These are phyloP conservation scores for Ecytonucleospora hepatopenaei DNA, from an alignment of 371 early-diverging fungal species.

Conservation along the genomic window DNA sequence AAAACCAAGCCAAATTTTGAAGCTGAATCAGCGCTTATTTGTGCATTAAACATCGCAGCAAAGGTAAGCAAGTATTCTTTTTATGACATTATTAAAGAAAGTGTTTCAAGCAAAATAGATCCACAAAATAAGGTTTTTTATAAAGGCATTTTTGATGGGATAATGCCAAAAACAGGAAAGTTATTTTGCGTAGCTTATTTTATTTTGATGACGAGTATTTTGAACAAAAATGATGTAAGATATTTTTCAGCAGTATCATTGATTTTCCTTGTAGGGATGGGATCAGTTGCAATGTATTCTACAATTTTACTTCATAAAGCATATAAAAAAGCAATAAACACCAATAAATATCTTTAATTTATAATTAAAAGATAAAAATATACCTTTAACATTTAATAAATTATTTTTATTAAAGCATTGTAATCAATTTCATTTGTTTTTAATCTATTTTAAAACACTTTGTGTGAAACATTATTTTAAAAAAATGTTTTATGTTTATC, in stretches of 20 bases:
- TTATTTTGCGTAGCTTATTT: conserved; percentile 34
- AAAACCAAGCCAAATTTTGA: neutral
- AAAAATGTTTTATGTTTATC: neutral
- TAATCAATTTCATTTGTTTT: too few relatives aligned
- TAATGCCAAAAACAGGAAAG: conserved; percentile 55
- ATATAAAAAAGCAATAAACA: neutral
- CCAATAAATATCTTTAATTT: too few relatives aligned
- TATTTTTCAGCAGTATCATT: neutral
- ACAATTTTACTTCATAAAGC: neutral
- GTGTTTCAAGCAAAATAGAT: conserved; percentile 46
- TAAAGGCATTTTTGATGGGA: conserved; percentile 55
- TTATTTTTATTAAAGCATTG: too few relatives aligned
- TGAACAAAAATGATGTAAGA: neutral
- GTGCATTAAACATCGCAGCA: neutral
- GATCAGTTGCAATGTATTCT: neutral
- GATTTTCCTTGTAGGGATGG: neutral
- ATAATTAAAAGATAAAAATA: too few relatives aligned
- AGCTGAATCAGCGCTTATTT: conserved; percentile 6
- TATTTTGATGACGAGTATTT: conserved; percentile 25
- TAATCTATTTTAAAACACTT: neutral
- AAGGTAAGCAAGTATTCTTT: conserved; percentile 54
- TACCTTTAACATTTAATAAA: too few relatives aligned
- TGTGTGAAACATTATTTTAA: neutral
- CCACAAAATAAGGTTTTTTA: conserved; percentile 35
- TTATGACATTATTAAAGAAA: conserved; percentile 55